phyloP scores from a whole-genome alignment of 441 rosid genomes.

The Gossypium davidsonii region DNA sequence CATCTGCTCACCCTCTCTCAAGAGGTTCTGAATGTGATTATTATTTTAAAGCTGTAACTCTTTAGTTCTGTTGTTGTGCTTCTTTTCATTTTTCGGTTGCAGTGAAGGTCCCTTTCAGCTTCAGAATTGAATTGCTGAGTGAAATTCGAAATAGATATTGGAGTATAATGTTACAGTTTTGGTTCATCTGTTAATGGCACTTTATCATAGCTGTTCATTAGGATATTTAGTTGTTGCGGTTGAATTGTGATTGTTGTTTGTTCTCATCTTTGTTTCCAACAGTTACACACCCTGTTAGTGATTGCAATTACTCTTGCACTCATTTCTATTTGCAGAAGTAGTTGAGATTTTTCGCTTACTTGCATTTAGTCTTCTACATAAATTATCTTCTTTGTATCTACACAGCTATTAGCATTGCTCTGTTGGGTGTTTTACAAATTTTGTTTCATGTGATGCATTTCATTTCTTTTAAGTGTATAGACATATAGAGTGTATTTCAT shows the following conservation, averaged over 20 bases:
- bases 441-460: background rate
- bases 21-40: background rate
- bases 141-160: background rate
- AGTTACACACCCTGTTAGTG: background rate
- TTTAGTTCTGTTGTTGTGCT: background rate
- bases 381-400: background rate
- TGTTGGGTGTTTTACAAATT: conserved; percentile 3
- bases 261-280: background rate
- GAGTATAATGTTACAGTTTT: background rate
- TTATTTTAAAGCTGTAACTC: background rate
- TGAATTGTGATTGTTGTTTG: background rate
- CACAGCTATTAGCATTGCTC: background rate
- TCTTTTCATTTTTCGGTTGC: background rate
- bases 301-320: background rate
- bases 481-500: background rate
- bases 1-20: background rate
- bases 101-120: background rate
- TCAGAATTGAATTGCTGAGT: background rate
- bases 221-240: background rate
- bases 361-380: background rate
- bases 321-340: background rate
- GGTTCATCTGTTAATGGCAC: background rate
- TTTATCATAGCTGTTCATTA: background rate
- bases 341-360: background rate
- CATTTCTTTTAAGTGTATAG: background rate